These are phyloP conservation scores for Cicer chorassanicum DNA, from an alignment of 306 rosid genomes.

Conservation along the genomic window DNA sequence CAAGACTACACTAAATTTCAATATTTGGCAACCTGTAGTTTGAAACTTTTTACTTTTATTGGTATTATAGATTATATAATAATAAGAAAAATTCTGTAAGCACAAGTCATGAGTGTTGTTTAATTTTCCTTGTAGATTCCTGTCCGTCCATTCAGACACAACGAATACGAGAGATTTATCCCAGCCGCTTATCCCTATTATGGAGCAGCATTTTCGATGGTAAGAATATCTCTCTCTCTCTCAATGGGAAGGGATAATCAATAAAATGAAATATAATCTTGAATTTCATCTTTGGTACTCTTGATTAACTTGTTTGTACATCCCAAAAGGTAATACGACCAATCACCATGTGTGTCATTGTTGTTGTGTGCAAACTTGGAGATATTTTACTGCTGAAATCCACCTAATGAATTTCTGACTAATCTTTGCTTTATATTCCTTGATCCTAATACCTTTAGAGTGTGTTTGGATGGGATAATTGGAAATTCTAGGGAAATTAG, in stretches of 20 bases:
- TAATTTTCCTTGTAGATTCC: constrained; percentile 76
- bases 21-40: constrained; percentile 28
- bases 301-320: constrained; percentile 19
- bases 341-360: neutral
- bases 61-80: neutral
- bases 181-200: constrained; percentile 95
- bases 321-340: constrained; percentile 1
- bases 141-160: constrained; percentile 92
- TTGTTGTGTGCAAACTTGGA: too few species aligned
- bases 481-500: too few species aligned
- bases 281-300: constrained; percentile 17
- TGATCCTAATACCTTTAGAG: too few species aligned
- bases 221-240: constrained; percentile 46
- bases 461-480: too few species aligned
- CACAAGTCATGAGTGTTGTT: constrained; percentile 33
- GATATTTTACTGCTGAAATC: too few species aligned
- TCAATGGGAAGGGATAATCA: constrained; percentile 16
- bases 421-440: too few species aligned
- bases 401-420: too few species aligned
- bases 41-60: neutral
- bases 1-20: constrained; percentile 22
- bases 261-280: constrained; percentile 11
- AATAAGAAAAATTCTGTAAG: constrained; percentile 8
- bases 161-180: constrained; percentile 95
- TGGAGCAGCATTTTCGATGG: constrained; percentile 93